Evolutionary conservation across 345 rosid genomes (phyloP).

Genomic region (Citrus maxima): DNA sequence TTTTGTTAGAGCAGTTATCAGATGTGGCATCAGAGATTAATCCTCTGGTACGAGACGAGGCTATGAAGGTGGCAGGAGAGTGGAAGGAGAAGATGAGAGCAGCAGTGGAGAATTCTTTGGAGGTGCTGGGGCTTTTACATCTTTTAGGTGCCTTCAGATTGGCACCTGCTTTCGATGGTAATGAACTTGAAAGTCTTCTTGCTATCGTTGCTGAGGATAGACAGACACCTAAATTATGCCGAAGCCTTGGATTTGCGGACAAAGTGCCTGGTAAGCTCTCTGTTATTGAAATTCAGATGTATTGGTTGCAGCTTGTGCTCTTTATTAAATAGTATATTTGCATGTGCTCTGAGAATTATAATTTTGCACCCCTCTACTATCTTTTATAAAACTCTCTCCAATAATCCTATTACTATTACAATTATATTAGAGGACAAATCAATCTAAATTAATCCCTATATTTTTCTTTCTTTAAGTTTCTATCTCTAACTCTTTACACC

Average conservation of each 20-base stretch:
- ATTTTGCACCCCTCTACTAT: too few relatives aligned
- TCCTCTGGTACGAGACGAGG: conserved; percentile 33
- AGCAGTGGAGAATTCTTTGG: conserved; percentile 26
- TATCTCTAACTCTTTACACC: too few relatives aligned
- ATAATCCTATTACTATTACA: too few relatives aligned
- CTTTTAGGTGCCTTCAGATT: conserved; percentile 40
- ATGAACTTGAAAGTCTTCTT: conserved; percentile 26
- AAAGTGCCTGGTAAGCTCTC: conserved; percentile 26
- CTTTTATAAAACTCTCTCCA: too few relatives aligned
- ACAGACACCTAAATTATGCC: conserved; percentile 26
- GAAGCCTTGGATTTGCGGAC: conserved; percentile 32
- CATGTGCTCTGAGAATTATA: not conserved
- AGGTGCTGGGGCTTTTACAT: conserved; percentile 40
- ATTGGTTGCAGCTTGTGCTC: not conserved
- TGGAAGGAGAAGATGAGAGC: conserved; percentile 39
- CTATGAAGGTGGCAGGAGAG: conserved; percentile 29
- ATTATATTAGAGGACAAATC: too few relatives aligned
- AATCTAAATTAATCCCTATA: too few relatives aligned
- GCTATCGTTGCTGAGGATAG: conserved; percentile 19
- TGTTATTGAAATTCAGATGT: not conserved
- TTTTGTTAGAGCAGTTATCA: conserved; percentile 47
- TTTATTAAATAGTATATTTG: not conserved
- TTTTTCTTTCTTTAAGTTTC: too few relatives aligned
- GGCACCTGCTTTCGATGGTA: conserved; percentile 26
- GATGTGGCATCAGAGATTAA: conserved; percentile 29